phyloP scores from a whole-genome alignment of 306 rosid genomes.

The Quercus wislizeni region DNA sequence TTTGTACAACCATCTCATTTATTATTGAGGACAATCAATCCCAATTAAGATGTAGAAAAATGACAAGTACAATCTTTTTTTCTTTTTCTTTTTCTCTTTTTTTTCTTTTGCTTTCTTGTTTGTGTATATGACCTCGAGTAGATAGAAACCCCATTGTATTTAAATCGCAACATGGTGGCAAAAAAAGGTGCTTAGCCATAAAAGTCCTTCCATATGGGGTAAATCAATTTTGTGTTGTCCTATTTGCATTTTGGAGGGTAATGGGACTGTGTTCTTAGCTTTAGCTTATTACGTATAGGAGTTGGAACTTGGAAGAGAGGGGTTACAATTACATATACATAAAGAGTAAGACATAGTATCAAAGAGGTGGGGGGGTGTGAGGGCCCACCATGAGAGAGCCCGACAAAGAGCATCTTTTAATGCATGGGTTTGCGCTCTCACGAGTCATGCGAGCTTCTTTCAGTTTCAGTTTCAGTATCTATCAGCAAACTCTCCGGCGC shows the following conservation, averaged over 20 bases:
- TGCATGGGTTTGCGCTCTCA: constrained; percentile 42
- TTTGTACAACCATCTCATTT: background rate
- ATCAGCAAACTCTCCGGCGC: constrained; percentile 51
- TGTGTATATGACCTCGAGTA: background rate
- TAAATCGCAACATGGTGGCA: background rate
- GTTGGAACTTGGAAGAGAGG: no score
- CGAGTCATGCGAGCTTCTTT: constrained; percentile 17
- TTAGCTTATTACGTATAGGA: background rate
- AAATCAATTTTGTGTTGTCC: background rate
- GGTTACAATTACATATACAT: no score
- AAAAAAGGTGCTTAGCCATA: background rate
- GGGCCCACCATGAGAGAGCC: constrained; percentile 27
- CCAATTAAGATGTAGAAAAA: background rate
- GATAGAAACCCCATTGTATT: background rate
- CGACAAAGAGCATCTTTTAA: constrained; percentile 84
- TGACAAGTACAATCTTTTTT: background rate
- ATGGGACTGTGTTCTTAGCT: background rate
- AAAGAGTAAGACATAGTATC: background rate
- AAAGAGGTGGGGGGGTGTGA: background rate
- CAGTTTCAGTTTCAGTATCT: background rate
- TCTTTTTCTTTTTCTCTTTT: background rate
- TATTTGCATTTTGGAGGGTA: background rate
- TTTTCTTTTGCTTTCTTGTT: background rate
- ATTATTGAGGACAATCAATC: background rate
- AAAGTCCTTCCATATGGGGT: background rate